Evolutionary conservation across 2,329 filamentous ascomycete species (phyloP).

Genomic region (Venturia carpophila): DNA sequence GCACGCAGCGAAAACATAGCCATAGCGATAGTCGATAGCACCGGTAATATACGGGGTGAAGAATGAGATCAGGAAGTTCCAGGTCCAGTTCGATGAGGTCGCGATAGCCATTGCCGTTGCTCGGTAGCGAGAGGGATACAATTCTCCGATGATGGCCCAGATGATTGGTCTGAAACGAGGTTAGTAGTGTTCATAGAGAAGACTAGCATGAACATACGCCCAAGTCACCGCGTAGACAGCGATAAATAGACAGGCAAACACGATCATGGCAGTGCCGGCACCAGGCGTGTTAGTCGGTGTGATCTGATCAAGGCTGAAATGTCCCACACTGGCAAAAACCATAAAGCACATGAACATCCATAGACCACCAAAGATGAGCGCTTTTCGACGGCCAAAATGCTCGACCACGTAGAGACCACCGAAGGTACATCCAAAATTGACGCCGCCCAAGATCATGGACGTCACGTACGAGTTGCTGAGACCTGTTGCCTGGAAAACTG

Average conservation of each 20-base stretch:
- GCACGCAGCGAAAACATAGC: constrained; percentile 68
- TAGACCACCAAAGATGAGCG: constrained; percentile 38
- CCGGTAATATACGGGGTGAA: constrained; percentile 72
- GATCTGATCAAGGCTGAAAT: constrained; percentile 34
- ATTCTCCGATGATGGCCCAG: constrained; percentile 61
- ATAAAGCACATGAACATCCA: constrained; percentile 54
- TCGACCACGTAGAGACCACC: constrained; percentile 42
- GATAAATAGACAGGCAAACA: constrained; percentile 62
- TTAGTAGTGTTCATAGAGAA: constrained; percentile 86
- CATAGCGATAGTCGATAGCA: constrained; percentile 64
- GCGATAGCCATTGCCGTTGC: constrained; percentile 39
- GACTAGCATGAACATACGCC: constrained; percentile 64
- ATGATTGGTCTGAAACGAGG: constrained; percentile 51
- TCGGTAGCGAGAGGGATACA: constrained; percentile 52
- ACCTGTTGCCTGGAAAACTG: constrained; percentile 37
- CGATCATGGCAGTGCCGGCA: constrained; percentile 54
- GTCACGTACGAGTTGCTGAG: constrained; percentile 40
- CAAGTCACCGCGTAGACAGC: constrained; percentile 60
- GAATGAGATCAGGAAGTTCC: constrained; percentile 47
- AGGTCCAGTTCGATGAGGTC: constrained; percentile 39
- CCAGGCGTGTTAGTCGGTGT: constrained; percentile 30
- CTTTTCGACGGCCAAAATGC: constrained; percentile 38
- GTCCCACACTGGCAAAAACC: constrained; percentile 41
- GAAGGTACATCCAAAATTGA: constrained; percentile 43
- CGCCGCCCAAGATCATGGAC: constrained; percentile 40